A percentile compares a stretch with the other conserved stretches of the same genome.
Evolutionary conservation across 441 rosid species (phyloP).

Genomic region (Capsella rubella): DNA sequence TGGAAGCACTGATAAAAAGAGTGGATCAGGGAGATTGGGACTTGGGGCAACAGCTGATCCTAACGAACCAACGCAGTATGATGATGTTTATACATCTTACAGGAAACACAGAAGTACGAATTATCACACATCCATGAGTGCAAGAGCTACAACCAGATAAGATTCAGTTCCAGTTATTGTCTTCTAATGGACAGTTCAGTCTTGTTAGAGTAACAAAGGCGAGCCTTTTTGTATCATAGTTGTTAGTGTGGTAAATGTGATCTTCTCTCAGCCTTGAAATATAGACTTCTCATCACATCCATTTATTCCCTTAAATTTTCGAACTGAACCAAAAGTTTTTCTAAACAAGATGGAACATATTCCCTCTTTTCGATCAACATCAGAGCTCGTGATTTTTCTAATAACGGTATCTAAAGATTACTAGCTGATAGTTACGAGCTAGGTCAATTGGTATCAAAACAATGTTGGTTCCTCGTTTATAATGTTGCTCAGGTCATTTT

Average conservation of each 20-base stretch:
- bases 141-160: conserved; percentile 70
- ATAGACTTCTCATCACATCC: conserved; percentile 25
- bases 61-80: conserved; percentile 90
- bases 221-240: conserved; percentile 23
- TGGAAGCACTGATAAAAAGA: conserved; percentile 79
- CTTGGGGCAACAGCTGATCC: conserved; percentile 94
- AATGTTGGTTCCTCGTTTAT: background rate
- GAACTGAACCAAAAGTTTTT: background rate
- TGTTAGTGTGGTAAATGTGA: conserved; percentile 30
- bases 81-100: conserved; percentile 92
- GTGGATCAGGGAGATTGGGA: conserved; percentile 83
- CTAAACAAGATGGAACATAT: background rate
- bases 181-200: conserved; percentile 26
- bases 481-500: background rate
- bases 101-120: conserved; percentile 92
- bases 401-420: background rate
- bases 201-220: conserved; percentile 19
- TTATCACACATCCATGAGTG: conserved; percentile 95
- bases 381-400: background rate
- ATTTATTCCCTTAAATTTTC: background rate
- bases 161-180: conserved; percentile 28
- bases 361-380: conserved; percentile 6
- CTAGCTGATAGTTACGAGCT: no score
- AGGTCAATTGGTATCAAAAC: background rate
- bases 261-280: conserved; percentile 28